These are phyloP conservation scores for Phaeosphaeriaceae sp. DNA, from an alignment of 2,329 filamentous ascomycete genomes.

Conservation along the genomic window DNA sequence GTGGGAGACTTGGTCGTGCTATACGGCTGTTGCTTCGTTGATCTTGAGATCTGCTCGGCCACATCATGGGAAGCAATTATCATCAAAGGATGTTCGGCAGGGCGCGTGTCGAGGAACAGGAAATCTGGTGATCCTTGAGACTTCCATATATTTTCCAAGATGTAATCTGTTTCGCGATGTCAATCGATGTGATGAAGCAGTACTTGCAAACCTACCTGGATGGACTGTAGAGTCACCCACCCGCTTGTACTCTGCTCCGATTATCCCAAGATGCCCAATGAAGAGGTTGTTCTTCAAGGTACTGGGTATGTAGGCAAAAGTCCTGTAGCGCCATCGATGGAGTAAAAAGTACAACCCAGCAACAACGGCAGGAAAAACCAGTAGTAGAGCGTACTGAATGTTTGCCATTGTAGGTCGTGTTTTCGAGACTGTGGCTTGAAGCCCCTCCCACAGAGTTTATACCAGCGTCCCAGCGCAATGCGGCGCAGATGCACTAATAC, in stretches of 20 bases:
- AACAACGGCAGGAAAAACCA: constrained; percentile 23
- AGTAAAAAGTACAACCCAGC: constrained; percentile 28
- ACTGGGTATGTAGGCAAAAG: constrained; percentile 31
- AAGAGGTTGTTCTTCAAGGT: constrained; percentile 29
- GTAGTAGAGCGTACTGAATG: constrained; percentile 24
- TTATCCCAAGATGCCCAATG: constrained; percentile 35
- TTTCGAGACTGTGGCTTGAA: background rate
- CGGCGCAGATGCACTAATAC: background rate
- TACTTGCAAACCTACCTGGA: constrained; percentile 26
- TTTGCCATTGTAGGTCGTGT: constrained; percentile 22
- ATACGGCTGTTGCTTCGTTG: constrained; percentile 37
- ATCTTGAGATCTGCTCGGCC: constrained; percentile 42
- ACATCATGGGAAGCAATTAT: constrained; percentile 41
- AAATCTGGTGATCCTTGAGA: constrained; percentile 34
- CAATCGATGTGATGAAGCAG: background rate
- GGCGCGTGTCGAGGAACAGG: constrained; percentile 41
- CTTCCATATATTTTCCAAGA: constrained; percentile 37
- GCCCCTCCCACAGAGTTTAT: background rate
- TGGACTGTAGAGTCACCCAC: constrained; percentile 34
- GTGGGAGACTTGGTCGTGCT: constrained; percentile 46
- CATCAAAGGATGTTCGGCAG: constrained; percentile 30
- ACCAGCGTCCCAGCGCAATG: background rate
- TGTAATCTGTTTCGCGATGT: constrained; percentile 35
- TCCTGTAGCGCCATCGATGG: constrained; percentile 35
- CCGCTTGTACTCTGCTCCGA: constrained; percentile 34